phyloP scores from a whole-genome alignment of 2,329 filamentous ascomycete species.

The Sporothrix humicola region DNA sequence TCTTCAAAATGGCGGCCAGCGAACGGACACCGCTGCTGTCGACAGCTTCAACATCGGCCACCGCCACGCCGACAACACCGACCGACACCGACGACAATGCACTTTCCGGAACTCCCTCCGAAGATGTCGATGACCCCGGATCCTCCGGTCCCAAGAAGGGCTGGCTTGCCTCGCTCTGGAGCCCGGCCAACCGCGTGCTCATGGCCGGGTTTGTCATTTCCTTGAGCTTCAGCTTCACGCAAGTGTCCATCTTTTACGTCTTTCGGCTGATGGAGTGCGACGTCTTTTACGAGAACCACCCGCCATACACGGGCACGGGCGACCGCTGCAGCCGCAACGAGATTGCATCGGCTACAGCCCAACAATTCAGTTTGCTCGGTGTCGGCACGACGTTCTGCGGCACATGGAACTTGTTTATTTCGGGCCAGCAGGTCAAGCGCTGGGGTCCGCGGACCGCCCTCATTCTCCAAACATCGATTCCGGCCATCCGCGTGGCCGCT shows the following conservation, averaged over 20 bases:
- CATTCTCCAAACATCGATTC: conserved; percentile 66
- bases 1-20: conserved; percentile 17
- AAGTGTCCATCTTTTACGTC: conserved; percentile 62
- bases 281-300: conserved; percentile 66
- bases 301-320: conserved; percentile 53
- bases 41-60: conserved; percentile 5
- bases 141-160: neutral
- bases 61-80: neutral
- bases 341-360: conserved; percentile 69
- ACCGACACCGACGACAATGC: neutral
- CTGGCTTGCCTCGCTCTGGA: conserved; percentile 33
- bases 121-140: neutral
- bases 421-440: conserved; percentile 69
- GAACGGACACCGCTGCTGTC: conserved; percentile 37
- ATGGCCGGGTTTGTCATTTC: conserved; percentile 66
- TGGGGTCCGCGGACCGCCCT: conserved; percentile 69
- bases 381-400: conserved; percentile 71
- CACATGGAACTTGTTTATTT: conserved; percentile 69
- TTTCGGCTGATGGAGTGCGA: conserved; percentile 76
- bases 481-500: conserved; percentile 65
- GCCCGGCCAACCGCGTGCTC: conserved; percentile 54
- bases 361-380: conserved; percentile 67
- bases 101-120: neutral
- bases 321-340: conserved; percentile 65
- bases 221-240: conserved; percentile 56